Base-by-base conservation (phyloP, 2,329 filamentous ascomycete genomes). In the Bertia moriformis region DNA sequence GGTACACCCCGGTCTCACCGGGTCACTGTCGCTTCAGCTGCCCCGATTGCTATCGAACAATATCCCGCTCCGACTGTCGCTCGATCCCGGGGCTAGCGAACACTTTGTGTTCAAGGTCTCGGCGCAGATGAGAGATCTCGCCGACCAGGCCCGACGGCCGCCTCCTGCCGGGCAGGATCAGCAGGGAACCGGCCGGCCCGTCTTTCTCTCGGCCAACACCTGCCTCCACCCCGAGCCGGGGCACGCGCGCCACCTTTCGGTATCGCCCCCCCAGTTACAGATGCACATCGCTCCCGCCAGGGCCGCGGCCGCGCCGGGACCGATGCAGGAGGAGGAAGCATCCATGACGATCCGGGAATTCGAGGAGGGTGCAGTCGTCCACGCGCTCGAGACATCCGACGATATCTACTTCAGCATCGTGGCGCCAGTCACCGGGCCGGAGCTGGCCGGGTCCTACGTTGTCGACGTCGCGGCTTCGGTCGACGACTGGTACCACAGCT, bases 191-290 rank as follows among this genome's bases (percentile, higher is more conserved):
- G n/a, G n/a, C n/a, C n/a, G n/a, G n/a, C n/a, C n/a, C n/a, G 64
- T 96, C 3, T 95, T 82, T 56, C 69, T 98, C 40, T 87, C 87
- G 2, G 76, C 87, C 33, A 96, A 87, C 47, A 88, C 84, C 1
- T 98, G 91, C 57, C 58, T 73, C 18, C 86, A 93, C 49, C 91
- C 89, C 12, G 54, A 59, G 15, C 63, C 67, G 30, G 71, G 70
- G 30, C 61, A 59, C 5, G 62, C 62, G 2, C 59, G 62, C 10
- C 60, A 63, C 18, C 63, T 60, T 1, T 50, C 51, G 2, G 49
- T 60, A 39, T 56, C 59, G 13, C 71, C 83, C 12, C 80, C 83
- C 1, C 87, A 93, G 49, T 69, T 96, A 38, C 71, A 72, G 12
- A 61, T 96, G 7, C 93, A 82, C 50, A 65, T 94, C 37, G 93